Evolutionary conservation across 2,329 filamentous ascomycete species (phyloP), one percentile per base, ranked within the genome.

Genomic region (Penicillium sp.): DNA sequence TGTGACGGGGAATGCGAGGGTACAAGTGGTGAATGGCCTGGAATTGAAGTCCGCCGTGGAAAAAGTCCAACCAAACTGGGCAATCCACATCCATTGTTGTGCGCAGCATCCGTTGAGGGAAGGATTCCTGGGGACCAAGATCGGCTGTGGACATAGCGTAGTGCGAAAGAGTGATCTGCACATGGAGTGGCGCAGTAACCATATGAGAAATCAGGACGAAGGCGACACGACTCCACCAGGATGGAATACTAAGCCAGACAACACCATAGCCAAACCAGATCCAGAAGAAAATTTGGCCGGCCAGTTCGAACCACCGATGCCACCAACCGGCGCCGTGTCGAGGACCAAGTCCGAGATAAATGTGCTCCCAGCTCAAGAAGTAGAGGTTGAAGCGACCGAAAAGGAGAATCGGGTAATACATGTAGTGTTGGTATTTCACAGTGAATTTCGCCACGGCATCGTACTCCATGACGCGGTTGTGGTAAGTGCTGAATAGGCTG

Each of bases 81-180:
- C 91, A 96, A 68, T 93, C 90, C 14, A 96, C 86, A 62, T 96
- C 91, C 91, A 96, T 96, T 7, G 91, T 96, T 0, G 91, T 96
- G 62, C 91, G 87, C 46, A 96, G 81, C 88, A 95, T 93, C 71
- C 87, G 89, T 74, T 96, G 91, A 0, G 91, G 86, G 73, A 96
- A 96, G 0, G 90, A 93, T 71, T 96, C 91, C 49, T 86, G 79
- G 0, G 88, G 86, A 0, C 92, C 92, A 4, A 96, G 81, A 67
- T 96, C 90, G 6, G 90, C 83, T 0, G 91, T 96, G 65, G 89
- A 92, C 91, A 96, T 96, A 58, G 90, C 90, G 74, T 95, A 96
- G 73, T 96, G 91, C 1, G 89, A 93, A n/a, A 96, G 83, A 0
- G 91, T 95, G 69, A 96, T 95, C 72, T 96, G 91, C 3, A 92